Evolutionary conservation across 106 monocot species (phyloP).

Genomic region (Dendrobium nobile): DNA sequence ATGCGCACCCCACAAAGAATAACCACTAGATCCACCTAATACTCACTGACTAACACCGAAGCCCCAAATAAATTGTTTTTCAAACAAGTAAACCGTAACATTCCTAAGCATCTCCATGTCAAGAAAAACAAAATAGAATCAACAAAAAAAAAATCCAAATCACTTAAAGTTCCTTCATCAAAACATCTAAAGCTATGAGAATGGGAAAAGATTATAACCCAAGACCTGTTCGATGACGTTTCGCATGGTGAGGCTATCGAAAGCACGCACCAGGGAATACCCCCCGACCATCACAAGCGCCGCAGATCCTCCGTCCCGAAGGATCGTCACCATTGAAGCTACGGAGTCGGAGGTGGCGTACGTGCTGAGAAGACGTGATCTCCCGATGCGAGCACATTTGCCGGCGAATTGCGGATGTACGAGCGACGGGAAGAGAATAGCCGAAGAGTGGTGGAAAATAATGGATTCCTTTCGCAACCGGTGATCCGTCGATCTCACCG

Average conservation of each 20-base stretch:
- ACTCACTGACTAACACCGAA: no score
- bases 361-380: background rate
- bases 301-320: constrained; percentile 45
- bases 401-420: constrained; percentile 30
- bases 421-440: constrained; percentile 45
- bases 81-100: no score
- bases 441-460: background rate
- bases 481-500: background rate
- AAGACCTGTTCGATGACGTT: constrained; percentile 58
- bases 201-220: background rate
- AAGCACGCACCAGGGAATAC: constrained; percentile 42
- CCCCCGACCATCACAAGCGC: constrained; percentile 40
- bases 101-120: no score
- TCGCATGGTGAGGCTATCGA: constrained; percentile 45
- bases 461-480: constrained; percentile 15
- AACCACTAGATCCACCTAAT: background rate
- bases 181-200: background rate
- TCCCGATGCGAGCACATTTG: background rate
- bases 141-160: no score
- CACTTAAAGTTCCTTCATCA: no score
- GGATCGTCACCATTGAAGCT: constrained; percentile 5
- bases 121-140: no score
- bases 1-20: background rate
- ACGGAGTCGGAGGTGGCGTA: constrained; percentile 1
- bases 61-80: no score